phyloP scores from a whole-genome alignment of 2,329 filamentous ascomycete species.

The Talaromyces funiculosus region DNA sequence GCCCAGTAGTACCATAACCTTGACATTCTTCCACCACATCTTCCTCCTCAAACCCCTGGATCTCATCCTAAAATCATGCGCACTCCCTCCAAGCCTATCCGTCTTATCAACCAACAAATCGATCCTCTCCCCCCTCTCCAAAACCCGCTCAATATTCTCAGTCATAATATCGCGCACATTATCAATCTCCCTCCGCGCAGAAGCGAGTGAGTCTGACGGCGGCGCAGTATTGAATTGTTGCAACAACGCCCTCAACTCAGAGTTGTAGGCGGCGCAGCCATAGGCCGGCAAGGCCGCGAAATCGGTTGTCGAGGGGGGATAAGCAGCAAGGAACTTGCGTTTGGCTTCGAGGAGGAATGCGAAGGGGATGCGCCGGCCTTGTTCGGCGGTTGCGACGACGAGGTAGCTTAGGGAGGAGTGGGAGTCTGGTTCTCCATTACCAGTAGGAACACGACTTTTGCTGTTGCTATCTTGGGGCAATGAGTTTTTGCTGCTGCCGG shows the following conservation, averaged over 20 bases:
- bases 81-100: conserved; percentile 79
- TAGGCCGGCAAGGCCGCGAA: conserved; percentile 79
- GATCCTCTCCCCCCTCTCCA: conserved; percentile 88
- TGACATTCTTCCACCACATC: conserved; percentile 99
- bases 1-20: conserved; percentile 82
- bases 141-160: conserved; percentile 82
- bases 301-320: conserved; percentile 61
- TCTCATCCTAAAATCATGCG: conserved; percentile 82
- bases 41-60: conserved; percentile 78
- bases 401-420: conserved; percentile 86
- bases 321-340: conserved; percentile 72
- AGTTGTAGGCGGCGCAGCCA: conserved; percentile 83
- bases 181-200: conserved; percentile 84
- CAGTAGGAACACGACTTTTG: neutral
- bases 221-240: conserved; percentile 75
- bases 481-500: conserved; percentile 32
- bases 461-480: conserved; percentile 1
- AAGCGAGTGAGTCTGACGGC: conserved; percentile 73
- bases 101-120: conserved; percentile 96
- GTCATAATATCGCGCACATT: conserved; percentile 92
- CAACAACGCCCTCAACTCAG: conserved; percentile 69
- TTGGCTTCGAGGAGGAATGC: conserved; percentile 88
- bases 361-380: conserved; percentile 85
- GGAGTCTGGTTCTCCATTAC: conserved; percentile 29
- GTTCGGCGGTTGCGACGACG: conserved; percentile 72